Base-by-base conservation (phyloP, 306 rosid species). In the Calophaca sinica region DNA sequence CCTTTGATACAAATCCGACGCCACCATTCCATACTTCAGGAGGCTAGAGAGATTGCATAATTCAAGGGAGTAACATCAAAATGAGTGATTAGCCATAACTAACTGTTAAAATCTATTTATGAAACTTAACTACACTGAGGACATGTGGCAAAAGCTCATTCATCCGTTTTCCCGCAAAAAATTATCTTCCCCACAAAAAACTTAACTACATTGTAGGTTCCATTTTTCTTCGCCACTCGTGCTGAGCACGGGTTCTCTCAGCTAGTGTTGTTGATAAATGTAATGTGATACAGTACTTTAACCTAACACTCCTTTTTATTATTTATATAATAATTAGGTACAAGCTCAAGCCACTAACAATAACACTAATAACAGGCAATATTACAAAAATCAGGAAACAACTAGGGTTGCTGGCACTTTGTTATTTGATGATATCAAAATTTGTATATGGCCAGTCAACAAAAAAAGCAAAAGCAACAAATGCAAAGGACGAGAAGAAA, bases 21-120 rank as follows among this genome's bases (percentile, higher is more conserved):
- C 98, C 99, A 0, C 99, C 98, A 44, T 83, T 61, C 99, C 99
- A 96, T 8, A 28, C 87, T 74, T 92, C 97, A 6, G 98, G 98
- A 80, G 99, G 98, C 99, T 96, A 79, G 48, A 46, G 13, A 78
- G 81, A 80, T 51, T 74, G 72, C 65, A 76, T 14, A 68, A 58
- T 51, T 36, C 52, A 52, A 67, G 28, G 12, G 46, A 45, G 31
- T 26, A 67, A 80, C 7, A 38, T 62, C 74, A 28, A 78, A 49
- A 61, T 11, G 13, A 45, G 62, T 52, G 13, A 62, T 44, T 54
- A 75, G 7, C 46, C 65, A 48, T 33, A 38, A 64, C 26, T 39
- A 39, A 4, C 28, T 31, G 20, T 29, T n/a, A 45, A 42, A 20
- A 20, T 20, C 26, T 20, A 20, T 20, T 20, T 20, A 20, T 20